These are phyloP conservation scores for Amanita thiersii DNA, from an alignment of 768 basidiomycete species.

Conservation along the genomic window DNA sequence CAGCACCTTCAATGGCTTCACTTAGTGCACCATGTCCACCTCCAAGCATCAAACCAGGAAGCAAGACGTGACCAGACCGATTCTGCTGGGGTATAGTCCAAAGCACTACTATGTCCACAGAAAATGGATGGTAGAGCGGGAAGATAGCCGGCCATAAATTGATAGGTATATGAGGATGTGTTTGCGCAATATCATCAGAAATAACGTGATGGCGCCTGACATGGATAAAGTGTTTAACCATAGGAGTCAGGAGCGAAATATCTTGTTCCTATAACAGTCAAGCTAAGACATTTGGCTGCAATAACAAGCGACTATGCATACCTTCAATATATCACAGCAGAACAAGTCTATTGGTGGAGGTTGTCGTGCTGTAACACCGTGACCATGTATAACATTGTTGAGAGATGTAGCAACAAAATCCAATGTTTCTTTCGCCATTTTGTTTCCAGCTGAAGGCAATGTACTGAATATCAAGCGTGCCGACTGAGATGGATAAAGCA, in stretches of 20 bases:
- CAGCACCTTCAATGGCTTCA: constrained; percentile 50
- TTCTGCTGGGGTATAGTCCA: constrained; percentile 63
- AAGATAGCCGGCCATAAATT: constrained; percentile 52
- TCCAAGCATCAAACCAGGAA: constrained; percentile 57
- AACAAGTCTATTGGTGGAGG: constrained; percentile 51
- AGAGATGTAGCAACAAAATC: constrained; percentile 48
- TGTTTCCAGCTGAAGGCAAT: constrained; percentile 25
- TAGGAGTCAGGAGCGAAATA: constrained; percentile 15
- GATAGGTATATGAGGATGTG: constrained; percentile 52
- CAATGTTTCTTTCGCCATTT: constrained; percentile 31
- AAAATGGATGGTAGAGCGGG: constrained; percentile 68
- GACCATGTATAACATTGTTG: constrained; percentile 40
- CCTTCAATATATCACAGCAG: constrained; percentile 39
- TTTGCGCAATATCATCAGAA: constrained; percentile 16
- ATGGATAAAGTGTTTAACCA: constrained; percentile 40
- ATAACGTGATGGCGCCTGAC: constrained; percentile 37
- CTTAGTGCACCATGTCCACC: constrained; percentile 61
- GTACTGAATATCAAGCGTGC: constrained; percentile 35
- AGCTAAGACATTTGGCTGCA: background rate
- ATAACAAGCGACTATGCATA: too few relatives aligned
- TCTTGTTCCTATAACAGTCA: constrained; percentile 1
- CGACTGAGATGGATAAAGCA: constrained; percentile 40
- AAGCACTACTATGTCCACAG: constrained; percentile 66
- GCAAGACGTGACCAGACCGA: constrained; percentile 52
- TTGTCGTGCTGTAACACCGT: constrained; percentile 23